Percentiles rank a stretch among this genome's conserved stretches.
phyloP scores from a whole-genome alignment of 352 stramenopile genomes.

The Hyaloperonospora arabidopsidis region DNA sequence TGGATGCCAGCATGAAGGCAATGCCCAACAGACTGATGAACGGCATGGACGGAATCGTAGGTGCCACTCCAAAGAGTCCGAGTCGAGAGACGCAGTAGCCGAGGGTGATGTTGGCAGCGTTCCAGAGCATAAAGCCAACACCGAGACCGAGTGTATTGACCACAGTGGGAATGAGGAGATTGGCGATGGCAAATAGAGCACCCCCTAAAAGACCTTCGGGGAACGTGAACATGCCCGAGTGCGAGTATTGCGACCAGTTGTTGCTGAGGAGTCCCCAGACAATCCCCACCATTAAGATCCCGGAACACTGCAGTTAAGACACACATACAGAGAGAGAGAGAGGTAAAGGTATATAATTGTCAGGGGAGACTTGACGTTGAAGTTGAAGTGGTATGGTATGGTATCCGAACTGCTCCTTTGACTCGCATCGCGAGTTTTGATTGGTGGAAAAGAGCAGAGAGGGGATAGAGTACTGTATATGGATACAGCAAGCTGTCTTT shows the following conservation, averaged over 20 bases:
- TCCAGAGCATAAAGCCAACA: conserved; percentile 84
- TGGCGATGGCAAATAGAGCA: conserved; percentile 69
- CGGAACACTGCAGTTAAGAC: conserved; percentile 48
- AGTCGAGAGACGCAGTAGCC: conserved; percentile 72
- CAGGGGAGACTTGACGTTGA: neutral
- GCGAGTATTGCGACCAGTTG: conserved; percentile 67
- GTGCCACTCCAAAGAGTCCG: conserved; percentile 56
- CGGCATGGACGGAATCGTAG: conserved; percentile 54
- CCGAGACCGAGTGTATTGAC: conserved; percentile 76
- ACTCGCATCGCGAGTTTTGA: too few species aligned
- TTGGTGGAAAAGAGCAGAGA: too few species aligned
- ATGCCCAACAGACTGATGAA: conserved; percentile 59
- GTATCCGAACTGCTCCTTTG: too few species aligned
- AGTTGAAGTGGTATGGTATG: neutral
- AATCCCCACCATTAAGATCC: conserved; percentile 75
- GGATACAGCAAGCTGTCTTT: too few species aligned
- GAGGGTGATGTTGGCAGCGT: conserved; percentile 77
- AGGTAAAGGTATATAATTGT: neutral
- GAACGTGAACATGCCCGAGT: conserved; percentile 74
- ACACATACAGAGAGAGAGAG: conserved; percentile 2
- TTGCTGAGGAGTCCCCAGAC: conserved; percentile 72
- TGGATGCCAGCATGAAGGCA: conserved; percentile 69
- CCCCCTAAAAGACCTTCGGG: conserved; percentile 69
- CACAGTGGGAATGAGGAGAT: conserved; percentile 77
- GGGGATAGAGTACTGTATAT: too few species aligned